Evolutionary conservation across 352 stramenopile genomes (phyloP).

Genomic region (Pythium aristosporum): DNA sequence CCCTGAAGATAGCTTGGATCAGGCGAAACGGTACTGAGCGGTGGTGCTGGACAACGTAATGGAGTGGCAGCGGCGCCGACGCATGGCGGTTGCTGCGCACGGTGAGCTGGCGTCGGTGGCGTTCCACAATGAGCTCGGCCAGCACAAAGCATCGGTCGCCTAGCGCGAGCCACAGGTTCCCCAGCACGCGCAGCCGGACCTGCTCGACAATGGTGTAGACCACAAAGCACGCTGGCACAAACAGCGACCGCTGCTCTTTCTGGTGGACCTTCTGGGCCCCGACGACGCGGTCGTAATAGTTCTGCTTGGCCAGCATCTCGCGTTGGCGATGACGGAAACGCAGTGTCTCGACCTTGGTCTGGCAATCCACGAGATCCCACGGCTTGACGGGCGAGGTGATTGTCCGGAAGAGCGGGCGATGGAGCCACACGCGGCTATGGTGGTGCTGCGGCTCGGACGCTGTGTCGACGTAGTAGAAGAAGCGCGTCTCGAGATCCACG

Average conservation of each 20-base stretch:
- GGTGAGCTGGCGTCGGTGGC: constrained; percentile 49
- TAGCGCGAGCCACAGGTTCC: constrained; percentile 53
- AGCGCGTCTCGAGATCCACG: constrained; percentile 40
- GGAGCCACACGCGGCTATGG: constrained; percentile 34
- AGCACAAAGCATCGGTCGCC: constrained; percentile 35
- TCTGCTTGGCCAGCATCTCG: constrained; percentile 43
- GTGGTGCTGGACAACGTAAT: constrained; percentile 54
- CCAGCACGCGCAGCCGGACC: constrained; percentile 44
- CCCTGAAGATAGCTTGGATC: constrained; percentile 37
- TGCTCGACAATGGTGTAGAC: constrained; percentile 39
- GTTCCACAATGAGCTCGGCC: constrained; percentile 48
- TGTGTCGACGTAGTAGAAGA: constrained; percentile 67
- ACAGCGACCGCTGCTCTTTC: constrained; percentile 15
- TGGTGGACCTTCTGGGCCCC: not conserved
- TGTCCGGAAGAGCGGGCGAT: constrained; percentile 40
- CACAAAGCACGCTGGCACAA: constrained; percentile 40
- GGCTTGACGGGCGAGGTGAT: constrained; percentile 33
- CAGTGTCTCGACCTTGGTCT: constrained; percentile 41
- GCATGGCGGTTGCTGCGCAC: constrained; percentile 41
- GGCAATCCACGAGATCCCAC: constrained; percentile 48
- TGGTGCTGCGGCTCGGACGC: constrained; percentile 10
- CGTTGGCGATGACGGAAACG: constrained; percentile 40
- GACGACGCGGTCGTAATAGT: constrained; percentile 34
- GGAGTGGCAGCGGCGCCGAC: constrained; percentile 46
- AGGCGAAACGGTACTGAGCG: constrained; percentile 33